A percentile compares a stretch with the other conserved stretches of the same genome.
Conservation (phyloP, 441 rosid genomes). For the Arabidopsis hybrid region DNA sequence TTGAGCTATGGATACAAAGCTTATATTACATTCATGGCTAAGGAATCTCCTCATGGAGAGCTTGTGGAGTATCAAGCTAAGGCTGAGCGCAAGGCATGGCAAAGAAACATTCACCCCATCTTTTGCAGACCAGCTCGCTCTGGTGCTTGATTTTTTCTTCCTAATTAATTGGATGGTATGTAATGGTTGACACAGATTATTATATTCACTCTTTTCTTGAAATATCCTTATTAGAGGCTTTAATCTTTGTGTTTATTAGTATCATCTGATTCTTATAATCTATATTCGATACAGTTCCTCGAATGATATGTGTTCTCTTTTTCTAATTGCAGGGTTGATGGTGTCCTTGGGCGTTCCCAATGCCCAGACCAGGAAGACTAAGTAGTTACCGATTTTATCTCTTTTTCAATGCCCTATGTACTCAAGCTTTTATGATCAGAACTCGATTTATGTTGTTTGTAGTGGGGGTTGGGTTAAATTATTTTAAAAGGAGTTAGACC, state of each 20-base stretch:
- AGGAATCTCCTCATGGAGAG: background rate
- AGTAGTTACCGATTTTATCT: too few species aligned
- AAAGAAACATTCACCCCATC: background rate
- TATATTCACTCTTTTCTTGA: too few species aligned
- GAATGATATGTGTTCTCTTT: too few species aligned
- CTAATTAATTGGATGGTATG: background rate
- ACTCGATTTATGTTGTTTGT: too few species aligned
- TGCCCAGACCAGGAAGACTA: too few species aligned
- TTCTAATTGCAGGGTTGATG: background rate
- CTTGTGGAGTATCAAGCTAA: conserved; percentile 18
- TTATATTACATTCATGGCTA: conserved; percentile 16
- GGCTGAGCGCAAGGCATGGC: background rate
- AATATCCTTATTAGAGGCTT: background rate
- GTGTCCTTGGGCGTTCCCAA: background rate
- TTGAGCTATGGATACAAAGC: background rate
- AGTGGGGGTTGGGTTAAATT: too few species aligned
- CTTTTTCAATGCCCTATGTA: too few species aligned
- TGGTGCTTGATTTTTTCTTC: too few species aligned
- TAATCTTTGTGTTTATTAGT: too few species aligned
- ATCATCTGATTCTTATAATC: background rate
- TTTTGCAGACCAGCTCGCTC: conserved; percentile 2
- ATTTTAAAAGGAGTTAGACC: too few species aligned
- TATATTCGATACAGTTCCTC: background rate
- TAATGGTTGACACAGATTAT: background rate
- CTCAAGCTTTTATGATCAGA: too few species aligned